Conservation (phyloP, 164 flowering plant species). For the Chloranthus sessilifolius region DNA sequence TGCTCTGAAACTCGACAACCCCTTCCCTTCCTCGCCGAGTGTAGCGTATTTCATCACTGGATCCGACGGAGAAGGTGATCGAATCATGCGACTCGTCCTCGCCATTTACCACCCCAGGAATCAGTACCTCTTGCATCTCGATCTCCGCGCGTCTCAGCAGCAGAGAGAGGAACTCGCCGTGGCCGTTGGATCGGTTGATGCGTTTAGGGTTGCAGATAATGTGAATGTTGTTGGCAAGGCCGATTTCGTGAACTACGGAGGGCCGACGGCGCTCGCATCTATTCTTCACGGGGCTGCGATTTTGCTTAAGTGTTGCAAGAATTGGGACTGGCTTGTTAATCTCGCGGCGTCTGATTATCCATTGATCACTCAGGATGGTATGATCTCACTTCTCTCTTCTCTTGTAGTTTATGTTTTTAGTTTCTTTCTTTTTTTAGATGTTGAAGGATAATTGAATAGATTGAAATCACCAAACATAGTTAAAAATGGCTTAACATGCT, state of each 20-base stretch:
- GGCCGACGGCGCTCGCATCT: constrained; percentile 21
- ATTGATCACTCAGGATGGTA: constrained; percentile 32
- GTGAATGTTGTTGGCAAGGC: constrained; percentile 25
- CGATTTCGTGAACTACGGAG: constrained; percentile 16
- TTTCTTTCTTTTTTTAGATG: too few species aligned
- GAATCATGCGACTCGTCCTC: constrained; percentile 19
- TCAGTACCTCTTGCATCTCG: constrained; percentile 27
- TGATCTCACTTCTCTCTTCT: too few species aligned
- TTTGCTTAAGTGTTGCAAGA: constrained; percentile 16
- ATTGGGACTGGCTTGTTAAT: constrained; percentile 35
- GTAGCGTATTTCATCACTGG: constrained; percentile 31
- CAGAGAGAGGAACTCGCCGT: constrained; percentile 21
- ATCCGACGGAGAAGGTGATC: constrained; percentile 19
- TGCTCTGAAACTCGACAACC: constrained; percentile 8
- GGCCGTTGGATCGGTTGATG: constrained; percentile 11
- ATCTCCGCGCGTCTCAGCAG: constrained; percentile 13
- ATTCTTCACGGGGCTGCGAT: constrained; percentile 25
- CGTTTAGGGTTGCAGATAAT: constrained; percentile 14
- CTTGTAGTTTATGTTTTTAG: too few species aligned
- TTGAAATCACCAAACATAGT: too few species aligned
- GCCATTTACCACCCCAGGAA: constrained; percentile 33
- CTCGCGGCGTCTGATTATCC: constrained; percentile 30
- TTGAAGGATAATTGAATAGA: not conserved
- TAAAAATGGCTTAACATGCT: too few species aligned
- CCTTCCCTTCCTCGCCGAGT: constrained; percentile 16